Evolutionary conservation across 2,329 filamentous ascomycete species (phyloP), one percentile per base, ranked within the genome.

Genomic region (Talaromyces pinophilus): DNA sequence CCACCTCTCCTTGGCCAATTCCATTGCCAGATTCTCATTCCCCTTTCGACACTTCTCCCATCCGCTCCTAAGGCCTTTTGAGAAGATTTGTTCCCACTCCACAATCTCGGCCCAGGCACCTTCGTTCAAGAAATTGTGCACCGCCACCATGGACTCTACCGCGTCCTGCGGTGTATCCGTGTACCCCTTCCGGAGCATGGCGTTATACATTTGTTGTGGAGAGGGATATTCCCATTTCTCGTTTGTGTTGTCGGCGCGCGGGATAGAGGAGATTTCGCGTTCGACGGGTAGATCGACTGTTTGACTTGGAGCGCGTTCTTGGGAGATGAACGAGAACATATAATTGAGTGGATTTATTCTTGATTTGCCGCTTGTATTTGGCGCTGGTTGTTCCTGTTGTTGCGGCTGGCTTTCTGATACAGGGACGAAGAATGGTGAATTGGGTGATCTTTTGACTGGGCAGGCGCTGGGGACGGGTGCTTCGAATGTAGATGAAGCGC

Each of bases 131-230:
- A 97, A 98, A 80, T 99, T 99, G 83, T 99, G 95, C 11, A 98
- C 92, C 0, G 92, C 91, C 5, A 99, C 95, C 95, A 99, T 99
- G 74, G 90, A 89, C 80, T 97, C 93, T 15, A 99, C 93, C 3
- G 93, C 93, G 22, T 94, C 95, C 64, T 92, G 87, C 65, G 96
- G 93, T 0, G 95, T 98, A 77, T 98, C 93, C 0, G 91, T 93
- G 80, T 97, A 95, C 67, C 95, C 95, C 80, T 99, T 99, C 70
- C 95, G 90, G 68, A 98, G 82, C 81, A 99, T 90, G 7, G 95
- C 95, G 75, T 99, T 98, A 84, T 98, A 99, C 95, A 99, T 99
- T 80, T 99, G 95, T 82, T 99, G 95, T 0, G 95, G 94, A 0
- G 93, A 97, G 0, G 95, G 95, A 76, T 99, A 99, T 79, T 98